phyloP scores from a whole-genome alignment of 192 early-diverging fungal species.

The Dimargaris cristalligena region DNA sequence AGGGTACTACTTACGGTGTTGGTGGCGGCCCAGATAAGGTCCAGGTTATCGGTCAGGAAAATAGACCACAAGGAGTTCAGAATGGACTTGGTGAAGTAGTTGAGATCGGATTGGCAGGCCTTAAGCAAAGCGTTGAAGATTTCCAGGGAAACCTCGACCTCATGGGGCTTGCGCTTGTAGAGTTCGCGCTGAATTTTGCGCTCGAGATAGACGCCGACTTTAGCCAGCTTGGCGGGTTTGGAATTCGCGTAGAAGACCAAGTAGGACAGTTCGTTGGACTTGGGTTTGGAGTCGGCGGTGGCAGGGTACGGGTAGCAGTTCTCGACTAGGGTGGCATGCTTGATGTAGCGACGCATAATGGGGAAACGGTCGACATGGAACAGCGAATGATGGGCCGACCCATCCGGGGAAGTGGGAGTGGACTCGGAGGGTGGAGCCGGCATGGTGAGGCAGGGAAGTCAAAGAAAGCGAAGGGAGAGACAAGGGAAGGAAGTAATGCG shows the following conservation, averaged over 20 bases:
- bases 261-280: slow-evolving; percentile 64
- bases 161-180: slow-evolving; percentile 37
- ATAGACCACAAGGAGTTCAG: slow-evolving; percentile 50
- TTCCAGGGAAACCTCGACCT: slow-evolving; percentile 50
- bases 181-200: slow-evolving; percentile 49
- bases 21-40: slow-evolving; percentile 38
- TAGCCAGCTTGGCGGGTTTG: slow-evolving; percentile 76
- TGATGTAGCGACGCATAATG: slow-evolving; percentile 38
- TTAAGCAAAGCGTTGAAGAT: slow-evolving; percentile 58
- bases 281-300: slow-evolving; percentile 26
- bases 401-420: slow-evolving; percentile 18
- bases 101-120: slow-evolving; percentile 53
- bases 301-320: slow-evolving; percentile 42
- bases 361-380: slow-evolving; percentile 16
- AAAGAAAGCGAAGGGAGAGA: background rate
- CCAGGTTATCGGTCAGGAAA: slow-evolving; percentile 36
- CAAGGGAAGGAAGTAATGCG: background rate
- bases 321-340: slow-evolving; percentile 62
- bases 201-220: slow-evolving; percentile 72
- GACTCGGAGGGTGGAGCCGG: background rate
- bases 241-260: slow-evolving; percentile 76
- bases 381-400: slow-evolving; percentile 18
- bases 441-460: background rate
- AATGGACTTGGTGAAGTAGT: slow-evolving; percentile 67
- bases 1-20: slow-evolving; percentile 33